A percentile compares a stretch with the other conserved stretches of the same genome.
Evolutionary conservation across 352 stramenopile species (phyloP).

Genomic region (Phytophthora pini): DNA sequence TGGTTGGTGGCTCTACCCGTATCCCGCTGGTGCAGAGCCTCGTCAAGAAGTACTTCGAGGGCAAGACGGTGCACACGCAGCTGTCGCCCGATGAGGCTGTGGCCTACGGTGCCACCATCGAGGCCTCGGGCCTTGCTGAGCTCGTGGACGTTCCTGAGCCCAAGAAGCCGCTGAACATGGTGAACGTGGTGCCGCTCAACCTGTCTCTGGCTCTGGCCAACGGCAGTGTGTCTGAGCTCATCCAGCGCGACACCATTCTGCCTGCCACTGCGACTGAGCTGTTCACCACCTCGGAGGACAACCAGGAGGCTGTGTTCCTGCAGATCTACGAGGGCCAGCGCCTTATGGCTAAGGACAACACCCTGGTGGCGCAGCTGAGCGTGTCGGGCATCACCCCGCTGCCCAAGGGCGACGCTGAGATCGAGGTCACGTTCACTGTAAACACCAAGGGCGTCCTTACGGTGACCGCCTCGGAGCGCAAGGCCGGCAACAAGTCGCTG

Average conservation of each 20-base stretch:
- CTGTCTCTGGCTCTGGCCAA: conserved; percentile 93
- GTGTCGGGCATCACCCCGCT: conserved; percentile 90
- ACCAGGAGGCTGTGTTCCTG: conserved; percentile 92
- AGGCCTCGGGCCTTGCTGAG: conserved; percentile 73
- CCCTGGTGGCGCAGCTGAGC: conserved; percentile 90
- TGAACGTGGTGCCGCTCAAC: conserved; percentile 94
- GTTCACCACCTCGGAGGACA: conserved; percentile 93
- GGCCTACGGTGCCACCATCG: conserved; percentile 89
- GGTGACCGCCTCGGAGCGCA: conserved; percentile 90
- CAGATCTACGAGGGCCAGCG: conserved; percentile 97
- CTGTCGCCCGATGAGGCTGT: conserved; percentile 93
- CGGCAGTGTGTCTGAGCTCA: conserved; percentile 92
- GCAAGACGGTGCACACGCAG: conserved; percentile 82
- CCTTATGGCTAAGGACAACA: conserved; percentile 97
- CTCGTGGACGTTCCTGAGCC: conserved; percentile 75
- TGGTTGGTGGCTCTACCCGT: conserved; percentile 96
- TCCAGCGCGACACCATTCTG: conserved; percentile 92
- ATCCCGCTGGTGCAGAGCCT: conserved; percentile 95
- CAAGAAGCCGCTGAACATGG: conserved; percentile 69
- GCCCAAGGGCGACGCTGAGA: conserved; percentile 91
- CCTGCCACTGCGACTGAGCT: conserved; percentile 81
- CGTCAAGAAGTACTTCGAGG: conserved; percentile 89
- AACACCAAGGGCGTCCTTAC: conserved; percentile 95
- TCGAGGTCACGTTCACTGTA: conserved; percentile 94
- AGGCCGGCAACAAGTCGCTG: conserved; percentile 76